Evolutionary conservation across 2,329 filamentous ascomycete species (phyloP).

Genomic region (Chaetoscypha palmicola): DNA sequence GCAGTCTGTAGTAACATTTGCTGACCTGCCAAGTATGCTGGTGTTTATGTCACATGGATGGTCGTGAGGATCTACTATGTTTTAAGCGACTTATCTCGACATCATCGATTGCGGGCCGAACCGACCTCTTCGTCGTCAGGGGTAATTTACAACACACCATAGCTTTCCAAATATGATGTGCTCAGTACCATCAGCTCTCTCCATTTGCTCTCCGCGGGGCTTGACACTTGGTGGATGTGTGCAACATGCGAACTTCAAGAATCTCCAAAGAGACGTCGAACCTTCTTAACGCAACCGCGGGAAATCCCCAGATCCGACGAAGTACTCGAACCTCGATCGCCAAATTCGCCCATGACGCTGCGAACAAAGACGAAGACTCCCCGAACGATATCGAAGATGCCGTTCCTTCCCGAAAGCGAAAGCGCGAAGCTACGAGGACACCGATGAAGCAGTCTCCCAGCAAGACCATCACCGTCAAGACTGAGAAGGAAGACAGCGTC

Average conservation of each 20-base stretch:
- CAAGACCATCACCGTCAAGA: conserved; percentile 33
- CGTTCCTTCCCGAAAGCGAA: conserved; percentile 40
- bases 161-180: too few species aligned
- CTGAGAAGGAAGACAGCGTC: conserved; percentile 33
- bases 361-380: conserved; percentile 20
- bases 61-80: not conserved
- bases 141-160: too few species aligned
- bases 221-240: too few species aligned
- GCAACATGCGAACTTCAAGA: conserved; percentile 40
- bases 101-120: conserved; percentile 10
- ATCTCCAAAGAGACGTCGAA: conserved; percentile 52
- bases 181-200: too few species aligned
- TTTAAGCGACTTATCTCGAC: conserved; percentile 1
- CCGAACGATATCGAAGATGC: conserved; percentile 51
- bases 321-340: conserved; percentile 44
- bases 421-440: conserved; percentile 33
- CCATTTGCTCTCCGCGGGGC: too few species aligned
- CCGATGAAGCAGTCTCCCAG: conserved; percentile 20
- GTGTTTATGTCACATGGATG: not conserved
- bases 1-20: not conserved
- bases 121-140: too few species aligned
- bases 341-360: conserved; percentile 37
- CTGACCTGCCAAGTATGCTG: not conserved
- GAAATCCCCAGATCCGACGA: conserved; percentile 35
- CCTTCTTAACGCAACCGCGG: conserved; percentile 42